phyloP scores from a whole-genome alignment of 1,284 basidiomycete genomes.

The Chiua sp. region DNA sequence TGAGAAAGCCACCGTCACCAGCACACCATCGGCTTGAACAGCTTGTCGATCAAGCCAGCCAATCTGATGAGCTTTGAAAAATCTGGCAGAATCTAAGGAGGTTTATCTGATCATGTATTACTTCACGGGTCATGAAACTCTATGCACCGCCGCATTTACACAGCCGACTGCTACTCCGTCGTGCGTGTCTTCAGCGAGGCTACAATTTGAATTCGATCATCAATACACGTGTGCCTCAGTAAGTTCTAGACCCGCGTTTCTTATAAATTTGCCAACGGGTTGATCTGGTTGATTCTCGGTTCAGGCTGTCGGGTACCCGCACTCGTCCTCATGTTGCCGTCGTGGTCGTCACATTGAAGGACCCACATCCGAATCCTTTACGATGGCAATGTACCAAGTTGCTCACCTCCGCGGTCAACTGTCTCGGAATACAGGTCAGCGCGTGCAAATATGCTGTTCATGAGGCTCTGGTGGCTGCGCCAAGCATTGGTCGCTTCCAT shows the following conservation, averaged over 20 bases:
- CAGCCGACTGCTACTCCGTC: conserved; percentile 7
- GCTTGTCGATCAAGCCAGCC: too few species aligned
- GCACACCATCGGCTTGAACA: too few species aligned
- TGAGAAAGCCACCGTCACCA: too few species aligned
- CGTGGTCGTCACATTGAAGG: neutral
- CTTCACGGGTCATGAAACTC: too few species aligned
- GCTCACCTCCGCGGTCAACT: conserved; percentile 4
- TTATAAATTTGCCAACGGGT: neutral
- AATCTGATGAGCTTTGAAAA: too few species aligned
- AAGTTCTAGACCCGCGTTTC: neutral
- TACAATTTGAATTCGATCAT: neutral
- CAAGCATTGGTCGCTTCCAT: conserved; percentile 25
- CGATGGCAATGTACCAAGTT: neutral
- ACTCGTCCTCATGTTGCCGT: conserved; percentile 2
- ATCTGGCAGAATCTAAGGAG: too few species aligned
- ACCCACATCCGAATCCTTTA: neutral
- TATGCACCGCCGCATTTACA: conserved; percentile 6
- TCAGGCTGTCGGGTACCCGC: conserved; percentile 3
- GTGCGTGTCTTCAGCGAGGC: conserved; percentile 27
- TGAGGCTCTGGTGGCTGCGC: neutral
- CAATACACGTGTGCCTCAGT: neutral
- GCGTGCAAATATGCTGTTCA: conserved; percentile 4
- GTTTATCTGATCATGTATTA: too few species aligned
- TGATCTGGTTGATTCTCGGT: neutral
- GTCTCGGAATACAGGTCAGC: neutral